Evolutionary conservation across 495 filamentous ascomycete genomes (phyloP).

Genomic region (Bathelium albidoporum): DNA sequence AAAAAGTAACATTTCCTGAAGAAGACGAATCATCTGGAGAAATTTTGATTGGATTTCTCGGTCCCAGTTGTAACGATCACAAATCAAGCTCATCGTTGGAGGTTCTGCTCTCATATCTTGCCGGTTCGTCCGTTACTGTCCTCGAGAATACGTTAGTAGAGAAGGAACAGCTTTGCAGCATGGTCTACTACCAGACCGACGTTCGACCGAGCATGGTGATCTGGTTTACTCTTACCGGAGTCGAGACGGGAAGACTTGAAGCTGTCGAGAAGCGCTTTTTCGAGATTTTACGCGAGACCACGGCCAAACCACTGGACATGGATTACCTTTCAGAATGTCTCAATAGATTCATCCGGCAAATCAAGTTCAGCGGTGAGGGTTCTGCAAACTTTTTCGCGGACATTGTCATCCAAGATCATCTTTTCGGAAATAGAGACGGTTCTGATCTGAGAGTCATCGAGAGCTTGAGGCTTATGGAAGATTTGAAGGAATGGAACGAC

Average conservation of each 20-base stretch:
- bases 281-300: constrained; percentile 68
- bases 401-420: constrained; percentile 78
- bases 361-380: constrained; percentile 69
- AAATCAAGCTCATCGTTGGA: constrained; percentile 50
- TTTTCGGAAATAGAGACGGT: constrained; percentile 81
- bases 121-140: constrained; percentile 83
- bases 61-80: constrained; percentile 62
- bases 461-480: constrained; percentile 62
- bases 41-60: constrained; percentile 71
- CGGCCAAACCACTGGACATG: constrained; percentile 74
- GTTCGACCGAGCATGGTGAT: constrained; percentile 71
- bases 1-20: constrained; percentile 86
- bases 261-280: constrained; percentile 80
- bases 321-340: constrained; percentile 79
- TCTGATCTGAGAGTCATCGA: constrained; percentile 62
- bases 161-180: constrained; percentile 82
- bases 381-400: constrained; percentile 65
- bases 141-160: constrained; percentile 90
- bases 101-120: constrained; percentile 71
- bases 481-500: constrained; percentile 69
- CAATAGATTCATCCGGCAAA: constrained; percentile 60
- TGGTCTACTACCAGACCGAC: constrained; percentile 64
- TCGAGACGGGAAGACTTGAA: constrained; percentile 73
- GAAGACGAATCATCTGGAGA: constrained; percentile 91
- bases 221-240: constrained; percentile 70